Evolutionary conservation across 2,329 filamentous ascomycete genomes (phyloP).

Genomic region (Epichloe scottii): DNA sequence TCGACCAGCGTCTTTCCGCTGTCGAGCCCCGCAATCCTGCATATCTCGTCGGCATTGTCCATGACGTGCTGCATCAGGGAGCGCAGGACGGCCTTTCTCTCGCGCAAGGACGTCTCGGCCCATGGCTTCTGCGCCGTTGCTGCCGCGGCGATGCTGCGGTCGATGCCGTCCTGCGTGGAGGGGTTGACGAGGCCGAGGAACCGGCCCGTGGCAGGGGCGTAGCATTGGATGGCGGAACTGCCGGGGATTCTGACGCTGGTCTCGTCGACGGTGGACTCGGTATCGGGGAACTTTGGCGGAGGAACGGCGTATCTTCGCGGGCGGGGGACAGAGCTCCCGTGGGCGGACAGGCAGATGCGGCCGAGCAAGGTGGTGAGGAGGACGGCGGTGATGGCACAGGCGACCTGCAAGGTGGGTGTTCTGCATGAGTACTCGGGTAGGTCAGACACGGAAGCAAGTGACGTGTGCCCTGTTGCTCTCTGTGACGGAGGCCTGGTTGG

Average conservation of each 20-base stretch:
- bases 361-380: constrained; percentile 20
- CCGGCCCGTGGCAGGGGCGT: constrained; percentile 79
- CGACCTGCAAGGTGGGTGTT: constrained; percentile 15
- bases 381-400: constrained; percentile 11
- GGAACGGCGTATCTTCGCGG: constrained; percentile 48
- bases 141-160: constrained; percentile 63
- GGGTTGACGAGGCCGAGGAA: constrained; percentile 71
- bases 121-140: constrained; percentile 64
- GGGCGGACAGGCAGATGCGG: constrained; percentile 10
- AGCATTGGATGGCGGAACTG: constrained; percentile 64
- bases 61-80: constrained; percentile 74
- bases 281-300: constrained; percentile 43
- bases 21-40: constrained; percentile 74
- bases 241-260: constrained; percentile 53
- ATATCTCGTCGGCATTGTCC: constrained; percentile 80
- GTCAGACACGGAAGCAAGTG: background rate
- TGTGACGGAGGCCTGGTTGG: background rate
- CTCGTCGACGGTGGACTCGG: constrained; percentile 43
- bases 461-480: background rate
- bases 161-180: constrained; percentile 62
- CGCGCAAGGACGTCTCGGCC: constrained; percentile 62
- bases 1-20: constrained; percentile 95
- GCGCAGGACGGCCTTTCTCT: constrained; percentile 67
- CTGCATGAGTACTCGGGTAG: constrained; percentile 7
- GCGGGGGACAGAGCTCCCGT: constrained; percentile 20